phyloP scores from a whole-genome alignment of 192 early-diverging fungal species.

The Gaertneriomyces semiglobifer region DNA sequence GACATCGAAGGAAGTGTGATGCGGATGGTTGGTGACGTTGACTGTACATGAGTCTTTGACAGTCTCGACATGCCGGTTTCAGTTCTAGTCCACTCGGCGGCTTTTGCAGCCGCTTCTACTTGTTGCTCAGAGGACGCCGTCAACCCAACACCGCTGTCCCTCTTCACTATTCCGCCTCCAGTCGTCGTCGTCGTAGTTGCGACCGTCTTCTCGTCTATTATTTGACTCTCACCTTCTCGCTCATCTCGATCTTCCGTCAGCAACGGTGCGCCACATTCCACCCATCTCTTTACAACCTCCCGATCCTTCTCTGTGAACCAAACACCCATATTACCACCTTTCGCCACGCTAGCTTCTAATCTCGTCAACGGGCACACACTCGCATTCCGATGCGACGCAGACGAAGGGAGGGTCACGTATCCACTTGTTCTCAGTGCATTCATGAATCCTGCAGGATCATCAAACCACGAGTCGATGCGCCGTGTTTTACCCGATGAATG shows the following conservation, averaged over 20 bases:
- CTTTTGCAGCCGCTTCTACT: background rate
- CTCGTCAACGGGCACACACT: background rate
- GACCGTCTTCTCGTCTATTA: background rate
- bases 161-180: background rate
- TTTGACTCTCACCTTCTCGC: background rate
- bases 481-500: background rate
- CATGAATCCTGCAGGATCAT: background rate
- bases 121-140: background rate
- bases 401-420: background rate
- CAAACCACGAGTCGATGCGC: slow-evolving; percentile 5
- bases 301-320: slow-evolving; percentile 17
- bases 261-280: slow-evolving; percentile 4
- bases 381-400: background rate
- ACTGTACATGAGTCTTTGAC: too few species aligned
- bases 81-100: too few species aligned
- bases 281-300: slow-evolving; percentile 14
- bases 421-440: slow-evolving; percentile 12
- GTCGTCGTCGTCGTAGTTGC: background rate
- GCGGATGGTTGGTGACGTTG: too few species aligned
- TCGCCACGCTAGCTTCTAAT: background rate
- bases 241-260: background rate
- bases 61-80: too few species aligned
- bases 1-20: background rate
- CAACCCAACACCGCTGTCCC: background rate
- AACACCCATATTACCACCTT: slow-evolving; percentile 12